Percentiles rank a stretch among this genome's conserved stretches.
These are phyloP conservation scores for Pichia sp. DNA, from an alignment of 1,139 yeast genomes.

Conservation along the genomic window DNA sequence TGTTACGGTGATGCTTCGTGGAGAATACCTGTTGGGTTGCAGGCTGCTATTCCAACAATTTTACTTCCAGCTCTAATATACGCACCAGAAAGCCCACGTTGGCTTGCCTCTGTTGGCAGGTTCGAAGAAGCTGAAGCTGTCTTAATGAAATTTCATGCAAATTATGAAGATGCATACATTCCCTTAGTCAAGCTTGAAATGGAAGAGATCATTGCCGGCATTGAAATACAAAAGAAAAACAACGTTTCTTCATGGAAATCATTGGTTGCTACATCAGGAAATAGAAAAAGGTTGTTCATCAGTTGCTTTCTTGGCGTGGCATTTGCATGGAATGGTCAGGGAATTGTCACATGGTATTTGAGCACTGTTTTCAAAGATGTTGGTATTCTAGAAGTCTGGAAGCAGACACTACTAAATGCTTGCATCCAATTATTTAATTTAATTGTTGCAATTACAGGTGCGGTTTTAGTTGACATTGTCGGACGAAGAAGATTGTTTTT, in stretches of 20 bases:
- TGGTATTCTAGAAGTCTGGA: neutral
- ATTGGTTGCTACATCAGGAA: neutral
- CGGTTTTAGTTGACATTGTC: neutral
- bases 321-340: neutral
- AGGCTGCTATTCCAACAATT: neutral
- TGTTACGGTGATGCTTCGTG: neutral
- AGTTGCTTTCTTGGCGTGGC: neutral
- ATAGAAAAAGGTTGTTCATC: neutral
- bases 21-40: neutral
- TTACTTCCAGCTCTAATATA: neutral
- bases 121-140: neutral
- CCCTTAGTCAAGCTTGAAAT: neutral
- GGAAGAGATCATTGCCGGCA: neutral
- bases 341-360: neutral
- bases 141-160: neutral
- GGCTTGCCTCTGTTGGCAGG: neutral
- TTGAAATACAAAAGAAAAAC: neutral
- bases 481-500: neutral
- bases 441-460: neutral
- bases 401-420: neutral
- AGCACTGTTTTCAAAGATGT: neutral
- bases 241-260: neutral
- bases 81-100: neutral
- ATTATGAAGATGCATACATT: neutral
- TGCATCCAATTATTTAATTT: neutral